Evolutionary conservation across 441 rosid species (phyloP).

Genomic region (Raphanus hybrid): DNA sequence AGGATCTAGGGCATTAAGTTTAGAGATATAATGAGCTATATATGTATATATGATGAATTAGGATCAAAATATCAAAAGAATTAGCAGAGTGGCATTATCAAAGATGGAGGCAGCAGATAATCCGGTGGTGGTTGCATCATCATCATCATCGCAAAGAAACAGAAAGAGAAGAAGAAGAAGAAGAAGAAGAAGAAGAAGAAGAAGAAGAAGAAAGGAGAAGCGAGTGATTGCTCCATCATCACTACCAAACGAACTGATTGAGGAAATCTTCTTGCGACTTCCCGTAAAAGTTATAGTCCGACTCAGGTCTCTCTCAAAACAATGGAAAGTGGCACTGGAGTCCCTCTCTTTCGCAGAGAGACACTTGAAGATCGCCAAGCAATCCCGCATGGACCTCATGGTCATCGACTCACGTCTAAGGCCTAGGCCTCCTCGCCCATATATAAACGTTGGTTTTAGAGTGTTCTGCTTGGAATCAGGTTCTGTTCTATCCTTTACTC

Average conservation of each 20-base stretch:
- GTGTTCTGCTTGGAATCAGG: not conserved
- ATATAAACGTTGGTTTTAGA: not conserved
- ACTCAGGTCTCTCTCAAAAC: constrained; percentile 27
- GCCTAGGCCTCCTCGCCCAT: not conserved
- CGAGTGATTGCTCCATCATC: not conserved
- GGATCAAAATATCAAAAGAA: not conserved
- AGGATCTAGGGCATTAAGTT: not conserved
- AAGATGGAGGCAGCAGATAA: not conserved
- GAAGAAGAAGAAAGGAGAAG: not conserved
- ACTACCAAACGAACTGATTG: not conserved
- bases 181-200: not conserved
- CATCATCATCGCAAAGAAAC: not conserved
- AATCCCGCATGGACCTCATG: not conserved
- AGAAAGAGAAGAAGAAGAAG: not conserved
- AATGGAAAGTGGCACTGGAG: constrained; percentile 23
- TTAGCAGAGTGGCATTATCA: not conserved
- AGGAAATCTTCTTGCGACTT: constrained; percentile 27
- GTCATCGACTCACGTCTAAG: not conserved
- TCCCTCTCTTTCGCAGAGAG: constrained; percentile 12
- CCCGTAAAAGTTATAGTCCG: constrained; percentile 3
- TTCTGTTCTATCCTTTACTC: not conserved
- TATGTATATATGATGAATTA: not conserved
- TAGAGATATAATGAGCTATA: not conserved
- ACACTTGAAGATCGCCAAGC: constrained; percentile 24
- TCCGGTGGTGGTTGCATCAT: not conserved